These are phyloP conservation scores for Suillus ampliporus DNA, from an alignment of 768 basidiomycete species.

Conservation along the genomic window DNA sequence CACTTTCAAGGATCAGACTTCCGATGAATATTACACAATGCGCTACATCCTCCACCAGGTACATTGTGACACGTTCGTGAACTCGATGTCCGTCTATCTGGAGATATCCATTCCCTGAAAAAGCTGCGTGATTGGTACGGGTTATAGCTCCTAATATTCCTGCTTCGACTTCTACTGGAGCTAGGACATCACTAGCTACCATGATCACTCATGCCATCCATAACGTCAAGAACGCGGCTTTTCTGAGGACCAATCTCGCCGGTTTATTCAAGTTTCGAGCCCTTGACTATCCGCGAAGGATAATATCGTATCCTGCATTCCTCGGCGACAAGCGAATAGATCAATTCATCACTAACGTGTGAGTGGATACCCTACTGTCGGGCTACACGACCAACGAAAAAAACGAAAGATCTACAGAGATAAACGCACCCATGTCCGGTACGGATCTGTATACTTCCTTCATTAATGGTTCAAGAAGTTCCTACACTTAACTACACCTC, in stretches of 20 bases:
- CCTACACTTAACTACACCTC: neutral
- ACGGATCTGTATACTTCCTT: neutral
- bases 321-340: neutral
- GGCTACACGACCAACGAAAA: neutral
- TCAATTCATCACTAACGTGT: neutral
- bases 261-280: neutral
- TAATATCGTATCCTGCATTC: too few relatives aligned
- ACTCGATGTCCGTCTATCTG: neutral
- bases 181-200: neutral
- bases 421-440: neutral
- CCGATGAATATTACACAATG: too few relatives aligned
- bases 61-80: neutral
- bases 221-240: neutral
- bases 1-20: neutral
- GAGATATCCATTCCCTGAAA: neutral
- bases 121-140: neutral
- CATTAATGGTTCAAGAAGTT: neutral
- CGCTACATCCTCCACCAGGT: neutral
- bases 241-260: neutral
- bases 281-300: too few relatives aligned
- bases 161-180: neutral
- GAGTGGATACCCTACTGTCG: neutral
- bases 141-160: too few relatives aligned
- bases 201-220: neutral
- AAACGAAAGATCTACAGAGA: neutral